Percentiles rank a stretch among this genome's conserved stretches.
Conservation (phyloP, 306 rosid species). For the Casuarina cunninghamiana region DNA sequence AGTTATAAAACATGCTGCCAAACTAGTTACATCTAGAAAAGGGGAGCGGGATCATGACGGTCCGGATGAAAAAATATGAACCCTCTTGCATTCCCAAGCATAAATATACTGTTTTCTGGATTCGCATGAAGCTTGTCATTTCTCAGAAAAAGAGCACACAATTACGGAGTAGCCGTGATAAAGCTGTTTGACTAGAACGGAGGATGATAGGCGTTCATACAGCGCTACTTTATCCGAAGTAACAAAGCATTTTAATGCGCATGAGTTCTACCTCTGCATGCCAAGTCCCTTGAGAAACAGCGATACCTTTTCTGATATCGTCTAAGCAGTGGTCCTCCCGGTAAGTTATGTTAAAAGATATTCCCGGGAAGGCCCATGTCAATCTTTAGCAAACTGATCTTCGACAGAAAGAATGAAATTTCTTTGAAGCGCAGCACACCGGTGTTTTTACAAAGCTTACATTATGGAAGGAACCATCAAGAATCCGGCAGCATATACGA, state of each 20-base stretch:
- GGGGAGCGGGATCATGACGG: too few species aligned
- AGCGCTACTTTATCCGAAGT: background rate
- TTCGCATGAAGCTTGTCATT: too few species aligned
- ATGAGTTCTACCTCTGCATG: background rate
- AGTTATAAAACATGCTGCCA: too few species aligned
- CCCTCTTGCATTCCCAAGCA: too few species aligned
- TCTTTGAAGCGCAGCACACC: background rate
- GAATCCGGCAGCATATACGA: background rate
- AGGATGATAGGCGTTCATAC: background rate
- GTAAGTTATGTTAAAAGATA: background rate
- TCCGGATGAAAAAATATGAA: too few species aligned
- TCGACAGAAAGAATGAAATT: background rate
- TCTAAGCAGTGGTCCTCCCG: background rate
- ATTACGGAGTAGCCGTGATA: too few species aligned
- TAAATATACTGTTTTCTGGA: too few species aligned
- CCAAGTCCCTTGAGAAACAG: background rate
- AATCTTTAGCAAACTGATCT: background rate
- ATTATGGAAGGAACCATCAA: background rate
- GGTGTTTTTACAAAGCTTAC: background rate
- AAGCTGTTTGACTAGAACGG: background rate
- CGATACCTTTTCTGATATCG: background rate
- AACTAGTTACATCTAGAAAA: too few species aligned
- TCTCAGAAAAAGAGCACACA: too few species aligned
- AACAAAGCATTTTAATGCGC: background rate
- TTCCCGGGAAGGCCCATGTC: background rate